Evolutionary conservation across 441 rosid genomes (phyloP), one percentile per base, ranked within the genome.

Genomic region (Bruguiera hainesii): DNA sequence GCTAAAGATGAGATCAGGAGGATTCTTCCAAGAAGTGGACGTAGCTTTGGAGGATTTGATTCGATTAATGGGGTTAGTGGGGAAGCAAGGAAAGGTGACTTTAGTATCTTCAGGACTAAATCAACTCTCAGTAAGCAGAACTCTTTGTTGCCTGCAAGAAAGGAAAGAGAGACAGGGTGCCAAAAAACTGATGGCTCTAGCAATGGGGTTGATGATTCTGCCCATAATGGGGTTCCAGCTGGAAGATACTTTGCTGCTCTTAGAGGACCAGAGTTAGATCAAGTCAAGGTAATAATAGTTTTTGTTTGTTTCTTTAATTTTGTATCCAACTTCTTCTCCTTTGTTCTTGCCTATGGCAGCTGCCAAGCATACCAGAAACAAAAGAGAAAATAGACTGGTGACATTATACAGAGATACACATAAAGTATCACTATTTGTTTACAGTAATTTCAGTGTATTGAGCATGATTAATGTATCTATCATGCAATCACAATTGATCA

Each of bases 221-320:
- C 66, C 15, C 73, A 89, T 30, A 68, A 39, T 65, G 86, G 83
- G 56, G 99, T 91, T 78, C 90, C 97, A 60, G 97, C 85, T 65
- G 99, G 99, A 55, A 81, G 99, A 83, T 94, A 94, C 87, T 94
- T 87, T 49, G 96, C 96, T 67, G 97, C 99, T 77, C 96, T 91
- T 46, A 77, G 89, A 72, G 99, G 99, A 64, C 99, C 99, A 9
- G 97, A 94, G 71, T 78, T 94, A 35, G 99, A 89, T 72, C 77
- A 91, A 88, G 89, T 94, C 87, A 94, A 91, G 96, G 98, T 90
- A 84, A 72, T 49, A 52, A 13, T n/a, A 0, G 16, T 51, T 4
- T 56, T 3, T 16, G 10, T 37, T 6, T 42, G 48, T 13, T 57
- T 19, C n/a, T 0, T 29, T 67, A 6, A 31, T 31, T 63, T 8